Evolutionary conservation across 768 basidiomycete species (phyloP).

Genomic region (Podaxis mareebaensis): DNA sequence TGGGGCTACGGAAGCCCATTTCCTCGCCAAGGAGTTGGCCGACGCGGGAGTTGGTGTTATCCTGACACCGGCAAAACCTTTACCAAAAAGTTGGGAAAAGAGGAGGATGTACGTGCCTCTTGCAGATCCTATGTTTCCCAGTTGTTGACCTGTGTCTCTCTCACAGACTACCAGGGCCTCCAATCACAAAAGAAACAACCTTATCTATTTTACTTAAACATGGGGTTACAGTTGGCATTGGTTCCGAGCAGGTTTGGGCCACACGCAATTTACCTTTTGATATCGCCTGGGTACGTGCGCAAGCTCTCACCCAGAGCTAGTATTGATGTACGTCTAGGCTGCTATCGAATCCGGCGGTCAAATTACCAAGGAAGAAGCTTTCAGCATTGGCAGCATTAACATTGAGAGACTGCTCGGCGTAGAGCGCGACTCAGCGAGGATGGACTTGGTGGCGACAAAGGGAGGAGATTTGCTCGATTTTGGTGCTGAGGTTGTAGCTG

Average conservation of each 20-base stretch:
- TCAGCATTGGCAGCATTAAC: constrained; percentile 50
- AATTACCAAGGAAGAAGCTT: constrained; percentile 41
- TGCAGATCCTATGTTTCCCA: not conserved
- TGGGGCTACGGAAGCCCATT: constrained; percentile 66
- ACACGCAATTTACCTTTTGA: constrained; percentile 82
- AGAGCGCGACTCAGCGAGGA: constrained; percentile 29
- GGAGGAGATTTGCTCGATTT: constrained; percentile 55
- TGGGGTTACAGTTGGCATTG: constrained; percentile 74
- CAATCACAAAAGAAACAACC: constrained; percentile 54
- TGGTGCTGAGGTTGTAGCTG: constrained; percentile 48
- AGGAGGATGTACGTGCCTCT: constrained; percentile 53
- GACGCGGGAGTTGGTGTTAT: constrained; percentile 49
- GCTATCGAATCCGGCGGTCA: constrained; percentile 43
- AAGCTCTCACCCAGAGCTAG: not conserved
- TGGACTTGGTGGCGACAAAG: constrained; percentile 57
- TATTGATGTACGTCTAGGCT: constrained; percentile 29
- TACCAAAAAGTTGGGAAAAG: constrained; percentile 73
- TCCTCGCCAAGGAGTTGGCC: constrained; percentile 68
- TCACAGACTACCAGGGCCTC: constrained; percentile 65
- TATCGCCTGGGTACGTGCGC: constrained; percentile 67
- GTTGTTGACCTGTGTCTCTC: not conserved
- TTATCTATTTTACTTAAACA: constrained; percentile 63
- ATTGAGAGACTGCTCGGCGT: constrained; percentile 42
- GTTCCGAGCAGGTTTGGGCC: constrained; percentile 62
- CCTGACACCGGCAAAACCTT: constrained; percentile 59